Evolutionary conservation across 495 filamentous ascomycete species (phyloP).

Genomic region (Staphylotrichum longicolle): DNA sequence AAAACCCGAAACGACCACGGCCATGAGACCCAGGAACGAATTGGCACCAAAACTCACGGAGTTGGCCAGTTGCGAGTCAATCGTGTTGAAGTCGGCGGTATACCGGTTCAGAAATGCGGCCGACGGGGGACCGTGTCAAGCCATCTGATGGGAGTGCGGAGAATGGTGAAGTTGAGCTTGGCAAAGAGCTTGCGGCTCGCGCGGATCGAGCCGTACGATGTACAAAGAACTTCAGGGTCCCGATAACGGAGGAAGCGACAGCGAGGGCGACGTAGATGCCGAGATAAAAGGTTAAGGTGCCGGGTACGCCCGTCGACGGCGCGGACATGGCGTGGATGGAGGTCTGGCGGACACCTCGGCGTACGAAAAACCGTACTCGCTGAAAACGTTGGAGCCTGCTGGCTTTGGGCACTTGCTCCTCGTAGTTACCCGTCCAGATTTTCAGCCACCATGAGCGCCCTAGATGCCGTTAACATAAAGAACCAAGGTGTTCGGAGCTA

Average conservation of each 20-base stretch:
- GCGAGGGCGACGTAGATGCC: conserved; percentile 65
- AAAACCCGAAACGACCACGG: conserved; percentile 60
- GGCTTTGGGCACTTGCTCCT: conserved; percentile 27
- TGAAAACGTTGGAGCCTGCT: conserved; percentile 20
- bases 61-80: conserved; percentile 64
- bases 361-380: conserved; percentile 36
- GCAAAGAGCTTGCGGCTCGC: conserved; percentile 67
- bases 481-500: neutral
- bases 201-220: conserved; percentile 59
- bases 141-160: conserved; percentile 72
- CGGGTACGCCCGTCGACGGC: conserved; percentile 23
- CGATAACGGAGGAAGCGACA: conserved; percentile 52
- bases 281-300: conserved; percentile 59
- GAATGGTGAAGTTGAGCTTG: conserved; percentile 59
- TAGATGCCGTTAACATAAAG: conserved; percentile 11
- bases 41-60: conserved; percentile 57
- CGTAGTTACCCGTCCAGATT: conserved; percentile 59
- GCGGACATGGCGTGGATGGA: conserved; percentile 32
- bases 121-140: conserved; percentile 79
- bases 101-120: conserved; percentile 76
- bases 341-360: conserved; percentile 40
- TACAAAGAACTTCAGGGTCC: conserved; percentile 58
- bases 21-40: conserved; percentile 52
- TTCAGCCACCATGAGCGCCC: conserved; percentile 66
- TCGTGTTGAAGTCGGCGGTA: conserved; percentile 69